Evolutionary conservation across 192 early-diverging fungal species (phyloP).

Genomic region (Oehlia diaphana): DNA sequence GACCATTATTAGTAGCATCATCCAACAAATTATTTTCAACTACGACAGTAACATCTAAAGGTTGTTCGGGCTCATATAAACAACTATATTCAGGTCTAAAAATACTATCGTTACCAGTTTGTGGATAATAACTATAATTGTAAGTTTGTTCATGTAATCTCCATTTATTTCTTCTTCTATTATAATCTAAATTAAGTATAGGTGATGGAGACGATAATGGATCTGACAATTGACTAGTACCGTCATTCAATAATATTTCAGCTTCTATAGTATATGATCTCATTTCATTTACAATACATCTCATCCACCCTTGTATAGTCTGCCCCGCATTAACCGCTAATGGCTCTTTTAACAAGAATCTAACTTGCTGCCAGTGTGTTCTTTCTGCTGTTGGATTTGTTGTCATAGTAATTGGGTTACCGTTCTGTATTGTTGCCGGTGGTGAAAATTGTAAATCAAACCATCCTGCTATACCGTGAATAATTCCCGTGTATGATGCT

Average conservation of each 20-base stretch:
- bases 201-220: constrained; percentile 43
- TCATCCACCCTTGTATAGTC: constrained; percentile 79
- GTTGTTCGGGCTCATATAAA: constrained; percentile 54
- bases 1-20: constrained; percentile 3
- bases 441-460: constrained; percentile 88
- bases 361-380: constrained; percentile 98
- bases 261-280: constrained; percentile 87
- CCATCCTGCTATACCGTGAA: constrained; percentile 97
- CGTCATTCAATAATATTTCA: constrained; percentile 62
- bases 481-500: constrained; percentile 80
- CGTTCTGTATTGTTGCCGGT: constrained; percentile 43
- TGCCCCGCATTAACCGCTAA: constrained; percentile 93
- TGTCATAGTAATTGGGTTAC: constrained; percentile 73
- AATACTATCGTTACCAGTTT: constrained; percentile 34
- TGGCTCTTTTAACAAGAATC: constrained; percentile 91
- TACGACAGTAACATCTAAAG: constrained; percentile 13
- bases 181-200: constrained; percentile 43
- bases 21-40: constrained; percentile 18
- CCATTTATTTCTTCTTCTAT: constrained; percentile 75
- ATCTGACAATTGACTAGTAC: constrained; percentile 45
- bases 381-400: constrained; percentile 83
- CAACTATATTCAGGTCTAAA: constrained; percentile 60
- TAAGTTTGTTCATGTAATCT: constrained; percentile 91
- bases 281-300: constrained; percentile 85
- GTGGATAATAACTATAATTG: constrained; percentile 68